Percentiles rank a stretch among this genome's conserved stretches.
phyloP scores from a whole-genome alignment of 345 rosid genomes.

The Euclidium syriacum region DNA sequence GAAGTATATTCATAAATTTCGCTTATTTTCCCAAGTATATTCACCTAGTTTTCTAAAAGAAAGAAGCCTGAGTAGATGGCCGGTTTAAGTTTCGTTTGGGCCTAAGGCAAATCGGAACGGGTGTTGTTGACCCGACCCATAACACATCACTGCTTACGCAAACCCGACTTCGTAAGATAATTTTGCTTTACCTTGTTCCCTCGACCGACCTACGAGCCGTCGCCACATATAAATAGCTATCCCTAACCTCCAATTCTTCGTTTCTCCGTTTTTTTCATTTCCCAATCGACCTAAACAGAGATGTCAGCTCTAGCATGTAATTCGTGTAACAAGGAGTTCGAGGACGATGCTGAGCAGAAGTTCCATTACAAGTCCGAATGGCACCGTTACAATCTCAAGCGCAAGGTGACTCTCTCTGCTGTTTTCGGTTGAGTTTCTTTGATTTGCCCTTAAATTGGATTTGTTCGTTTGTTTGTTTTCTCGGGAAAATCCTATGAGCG shows the following conservation, averaged over 20 bases:
- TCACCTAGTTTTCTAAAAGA: no score
- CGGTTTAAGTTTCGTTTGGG: no score
- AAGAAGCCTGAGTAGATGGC: no score
- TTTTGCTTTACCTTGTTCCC: conserved; percentile 2
- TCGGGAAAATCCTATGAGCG: not conserved
- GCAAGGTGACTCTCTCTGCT: conserved; percentile 53
- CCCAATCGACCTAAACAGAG: not conserved
- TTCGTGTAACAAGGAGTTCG: conserved; percentile 81
- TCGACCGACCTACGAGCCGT: conserved; percentile 28
- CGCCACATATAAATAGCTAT: not conserved
- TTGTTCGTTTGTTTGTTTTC: not conserved
- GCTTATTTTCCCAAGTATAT: no score
- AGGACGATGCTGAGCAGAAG: conserved; percentile 73
- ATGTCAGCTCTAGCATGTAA: conserved; percentile 85
- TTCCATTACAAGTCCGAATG: conserved; percentile 92
- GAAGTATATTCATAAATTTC: no score
- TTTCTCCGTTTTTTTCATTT: not conserved
- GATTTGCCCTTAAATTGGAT: not conserved
- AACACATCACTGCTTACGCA: no score
- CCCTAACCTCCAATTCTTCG: not conserved
- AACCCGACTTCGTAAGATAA: no score
- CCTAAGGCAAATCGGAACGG: no score
- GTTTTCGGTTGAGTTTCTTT: no score
- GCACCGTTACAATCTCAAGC: conserved; percentile 99
- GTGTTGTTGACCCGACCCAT: no score